A percentile compares a stretch with the other conserved stretches of the same genome.
These are phyloP conservation scores for Erucastrum elatum DNA, from an alignment of 345 rosid species.

Conservation along the genomic window DNA sequence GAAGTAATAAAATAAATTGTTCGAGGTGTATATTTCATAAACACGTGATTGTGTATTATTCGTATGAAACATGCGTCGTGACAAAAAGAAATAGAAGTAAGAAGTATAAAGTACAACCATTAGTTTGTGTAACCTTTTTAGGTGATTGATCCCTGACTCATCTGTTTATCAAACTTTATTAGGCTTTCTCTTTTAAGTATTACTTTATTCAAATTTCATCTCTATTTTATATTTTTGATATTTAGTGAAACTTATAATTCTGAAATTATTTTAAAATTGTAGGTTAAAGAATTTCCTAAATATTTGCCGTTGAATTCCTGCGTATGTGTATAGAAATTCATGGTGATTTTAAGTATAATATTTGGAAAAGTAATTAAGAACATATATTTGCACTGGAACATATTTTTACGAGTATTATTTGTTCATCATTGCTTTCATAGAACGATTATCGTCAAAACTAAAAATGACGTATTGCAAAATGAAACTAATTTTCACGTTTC, in stretches of 20 bases:
- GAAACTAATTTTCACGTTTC: neutral
- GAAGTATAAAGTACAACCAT: conserved; percentile 29
- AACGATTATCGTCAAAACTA: neutral
- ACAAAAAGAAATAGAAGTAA: conserved; percentile 14
- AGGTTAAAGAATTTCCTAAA: neutral
- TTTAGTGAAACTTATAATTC: neutral
- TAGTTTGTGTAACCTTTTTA: neutral
- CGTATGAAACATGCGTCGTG: conserved; percentile 10
- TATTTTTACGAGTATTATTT: neutral
- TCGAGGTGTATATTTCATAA: neutral
- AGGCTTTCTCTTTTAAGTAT: neutral
- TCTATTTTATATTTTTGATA: neutral
- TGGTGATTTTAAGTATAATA: neutral
- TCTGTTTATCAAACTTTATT: conserved; percentile 13
- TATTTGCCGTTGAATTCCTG: neutral
- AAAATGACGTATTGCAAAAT: neutral
- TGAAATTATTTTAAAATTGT: neutral
- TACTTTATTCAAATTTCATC: neutral
- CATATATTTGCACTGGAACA: neutral
- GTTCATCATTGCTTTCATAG: neutral
- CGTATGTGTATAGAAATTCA: neutral
- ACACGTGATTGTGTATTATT: conserved; percentile 3
- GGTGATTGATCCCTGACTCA: conserved; percentile 9
- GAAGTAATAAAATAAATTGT: neutral
- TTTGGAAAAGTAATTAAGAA: neutral